A percentile compares a stretch with the other conserved stretches of the same genome.
These are phyloP conservation scores for Kwoniella dejecticola DNA, from an alignment of 768 basidiomycete genomes.

Conservation along the genomic window DNA sequence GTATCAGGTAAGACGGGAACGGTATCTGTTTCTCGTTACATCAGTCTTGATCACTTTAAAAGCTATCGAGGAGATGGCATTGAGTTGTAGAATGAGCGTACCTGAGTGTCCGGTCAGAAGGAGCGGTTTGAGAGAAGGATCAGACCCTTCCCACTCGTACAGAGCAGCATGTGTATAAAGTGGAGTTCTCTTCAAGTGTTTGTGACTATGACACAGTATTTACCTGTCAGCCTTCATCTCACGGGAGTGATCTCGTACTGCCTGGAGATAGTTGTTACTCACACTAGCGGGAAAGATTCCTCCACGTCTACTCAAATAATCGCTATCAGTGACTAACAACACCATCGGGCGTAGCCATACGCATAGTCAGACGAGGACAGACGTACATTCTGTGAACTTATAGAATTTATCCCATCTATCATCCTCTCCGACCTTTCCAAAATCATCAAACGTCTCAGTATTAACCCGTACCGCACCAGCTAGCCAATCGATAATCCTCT, in stretches of 20 bases:
- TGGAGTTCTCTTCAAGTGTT: conserved; percentile 63
- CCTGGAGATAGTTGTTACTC: conserved; percentile 33
- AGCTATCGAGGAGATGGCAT: background rate
- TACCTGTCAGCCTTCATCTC: background rate
- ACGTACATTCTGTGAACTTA: background rate
- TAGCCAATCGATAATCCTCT: conserved; percentile 30
- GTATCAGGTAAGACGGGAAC: conserved; percentile 68
- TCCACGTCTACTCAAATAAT: conserved; percentile 60
- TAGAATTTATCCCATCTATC: conserved; percentile 5
- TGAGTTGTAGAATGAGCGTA: too few species aligned
- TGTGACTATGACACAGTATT: conserved; percentile 59
- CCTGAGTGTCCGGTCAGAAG: conserved; percentile 57
- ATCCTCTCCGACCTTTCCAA: conserved; percentile 5
- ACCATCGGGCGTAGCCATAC: too few species aligned
- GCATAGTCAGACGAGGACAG: background rate
- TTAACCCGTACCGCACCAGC: background rate
- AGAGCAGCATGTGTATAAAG: conserved; percentile 75
- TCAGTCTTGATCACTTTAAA: background rate
- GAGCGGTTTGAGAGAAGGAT: conserved; percentile 66
- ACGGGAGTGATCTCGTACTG: background rate
- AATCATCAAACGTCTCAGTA: conserved; percentile 1
- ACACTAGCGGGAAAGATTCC: conserved; percentile 67
- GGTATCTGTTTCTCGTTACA: conserved; percentile 57
- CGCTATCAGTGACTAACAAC: too few species aligned
- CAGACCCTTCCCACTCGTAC: conserved; percentile 70